phyloP scores from a whole-genome alignment of 176 grass and related monocot species.

The Avena sativa region DNA sequence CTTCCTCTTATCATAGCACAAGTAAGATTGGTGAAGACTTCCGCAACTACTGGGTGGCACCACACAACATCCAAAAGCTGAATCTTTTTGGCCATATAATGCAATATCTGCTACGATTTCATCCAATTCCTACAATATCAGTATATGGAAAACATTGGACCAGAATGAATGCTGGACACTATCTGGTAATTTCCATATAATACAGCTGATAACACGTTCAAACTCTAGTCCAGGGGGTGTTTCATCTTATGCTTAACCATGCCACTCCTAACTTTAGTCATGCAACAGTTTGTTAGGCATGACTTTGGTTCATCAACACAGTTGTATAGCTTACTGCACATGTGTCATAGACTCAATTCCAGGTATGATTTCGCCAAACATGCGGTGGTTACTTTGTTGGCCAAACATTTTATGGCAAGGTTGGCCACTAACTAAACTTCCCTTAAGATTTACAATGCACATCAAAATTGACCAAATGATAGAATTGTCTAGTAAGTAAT shows the following conservation, averaged over 20 bases:
- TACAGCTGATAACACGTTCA: background rate
- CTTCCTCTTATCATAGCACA: too few species aligned
- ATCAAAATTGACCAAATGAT: background rate
- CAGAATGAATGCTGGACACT: background rate
- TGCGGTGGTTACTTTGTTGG: background rate
- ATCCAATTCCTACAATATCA: background rate
- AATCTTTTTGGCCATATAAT: too few species aligned
- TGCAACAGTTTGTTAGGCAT: background rate
- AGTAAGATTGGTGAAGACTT: too few species aligned
- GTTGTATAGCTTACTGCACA: background rate
- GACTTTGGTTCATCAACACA: background rate
- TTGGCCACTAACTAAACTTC: background rate
- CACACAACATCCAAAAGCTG: too few species aligned
- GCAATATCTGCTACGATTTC: background rate
- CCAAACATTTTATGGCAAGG: background rate
- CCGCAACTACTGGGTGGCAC: too few species aligned
- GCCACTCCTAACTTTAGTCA: background rate
- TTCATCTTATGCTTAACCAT: background rate
- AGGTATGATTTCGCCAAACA: background rate
- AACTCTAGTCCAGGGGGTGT: background rate
- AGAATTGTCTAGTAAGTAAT: background rate
- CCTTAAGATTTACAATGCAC: background rate
- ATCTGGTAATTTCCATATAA: background rate
- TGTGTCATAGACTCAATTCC: background rate
- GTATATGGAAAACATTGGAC: background rate